Evolutionary conservation across 2,329 filamentous ascomycete genomes (phyloP), one percentile per base, ranked within the genome.

Genomic region (Curvularia hawaiiensis): DNA sequence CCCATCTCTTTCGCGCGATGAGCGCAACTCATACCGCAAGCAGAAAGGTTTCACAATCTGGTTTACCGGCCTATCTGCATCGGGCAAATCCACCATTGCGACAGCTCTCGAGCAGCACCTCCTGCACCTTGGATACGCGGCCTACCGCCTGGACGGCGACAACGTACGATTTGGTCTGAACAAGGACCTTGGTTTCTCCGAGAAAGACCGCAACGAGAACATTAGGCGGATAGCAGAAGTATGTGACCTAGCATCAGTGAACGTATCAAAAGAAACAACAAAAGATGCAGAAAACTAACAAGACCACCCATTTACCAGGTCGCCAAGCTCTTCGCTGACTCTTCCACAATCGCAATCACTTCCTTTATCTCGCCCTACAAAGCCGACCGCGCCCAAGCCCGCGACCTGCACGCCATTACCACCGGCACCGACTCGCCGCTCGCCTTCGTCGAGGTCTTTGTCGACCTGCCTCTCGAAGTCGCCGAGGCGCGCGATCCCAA

Each of bases 81-180:
- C 92, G 0, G 95, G 95, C 75, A 99, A 99, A 81, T 97, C 94
- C 51, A 99, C 95, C 57, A 91, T 99, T 62, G 95, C 95, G 54
- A 96, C 92, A 3, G 95, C 95, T 16, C 90, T 99, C 40, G 95
- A 99, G 83, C 94, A 97, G 82, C 92, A 97, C 78, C 88, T 99
- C 33, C 87, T 99, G 54, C 92, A 96, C 77, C 84, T 91, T 11
- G 90, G 89, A 43, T 82, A 95, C 50, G 82, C 89, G 54, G 90
- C 93, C 59, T 99, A 99, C 85, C 88, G 95, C 52, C 88, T 99
- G 30, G 95, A 99, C 79, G 95, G 94, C 72, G 95, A 99, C 85
- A 99, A 99, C 80, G 90, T 99, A 66, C 94, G 95, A 60, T 97
- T 98, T 81, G 95, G 95, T 16, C 85, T 99, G 67, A 99, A 98